Evolutionary conservation across 257 asterid genomes (phyloP).

Genomic region (Agastache rugosa): DNA sequence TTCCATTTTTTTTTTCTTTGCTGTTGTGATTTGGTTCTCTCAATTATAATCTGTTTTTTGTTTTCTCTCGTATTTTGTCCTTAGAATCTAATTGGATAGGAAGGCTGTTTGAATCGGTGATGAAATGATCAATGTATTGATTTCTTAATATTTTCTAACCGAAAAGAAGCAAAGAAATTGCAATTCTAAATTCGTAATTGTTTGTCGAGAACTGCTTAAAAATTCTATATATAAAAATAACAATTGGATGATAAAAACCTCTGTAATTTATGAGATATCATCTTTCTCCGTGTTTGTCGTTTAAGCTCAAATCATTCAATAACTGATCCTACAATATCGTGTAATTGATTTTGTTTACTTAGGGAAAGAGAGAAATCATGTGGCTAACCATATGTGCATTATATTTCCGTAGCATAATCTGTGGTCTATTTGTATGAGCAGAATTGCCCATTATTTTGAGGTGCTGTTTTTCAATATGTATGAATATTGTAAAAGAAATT

Average conservation of each 20-base stretch:
- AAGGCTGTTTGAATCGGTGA: slow-evolving; percentile 10
- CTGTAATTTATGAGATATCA: not conserved
- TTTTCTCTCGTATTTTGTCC: not conserved
- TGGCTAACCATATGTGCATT: not conserved
- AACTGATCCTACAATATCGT: not conserved
- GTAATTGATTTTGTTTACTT: not conserved
- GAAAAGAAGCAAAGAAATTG: not conserved
- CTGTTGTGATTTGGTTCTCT: not conserved
- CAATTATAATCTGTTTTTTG: not conserved
- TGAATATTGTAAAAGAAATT: slow-evolving; percentile 24
- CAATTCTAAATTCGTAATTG: slow-evolving; percentile 9
- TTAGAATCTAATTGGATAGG: not conserved
- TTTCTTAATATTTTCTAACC: slow-evolving; percentile 1
- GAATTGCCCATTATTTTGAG: not conserved
- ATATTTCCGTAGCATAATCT: not conserved
- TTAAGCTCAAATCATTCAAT: slow-evolving; percentile 14
- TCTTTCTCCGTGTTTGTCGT: slow-evolving; percentile 3
- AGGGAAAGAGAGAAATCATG: slow-evolving; percentile 1
- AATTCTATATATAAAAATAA: not conserved
- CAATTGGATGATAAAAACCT: slow-evolving; percentile 4
- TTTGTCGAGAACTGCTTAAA: no score
- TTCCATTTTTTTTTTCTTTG: not conserved
- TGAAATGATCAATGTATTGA: slow-evolving; percentile 7
- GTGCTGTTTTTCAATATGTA: slow-evolving; percentile 4
- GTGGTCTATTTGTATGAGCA: slow-evolving; percentile 3